A percentile compares a stretch with the other conserved stretches of the same genome.
Conservation (phyloP, 1,284 basidiomycete species). For the Irpex rosettiformis region DNA sequence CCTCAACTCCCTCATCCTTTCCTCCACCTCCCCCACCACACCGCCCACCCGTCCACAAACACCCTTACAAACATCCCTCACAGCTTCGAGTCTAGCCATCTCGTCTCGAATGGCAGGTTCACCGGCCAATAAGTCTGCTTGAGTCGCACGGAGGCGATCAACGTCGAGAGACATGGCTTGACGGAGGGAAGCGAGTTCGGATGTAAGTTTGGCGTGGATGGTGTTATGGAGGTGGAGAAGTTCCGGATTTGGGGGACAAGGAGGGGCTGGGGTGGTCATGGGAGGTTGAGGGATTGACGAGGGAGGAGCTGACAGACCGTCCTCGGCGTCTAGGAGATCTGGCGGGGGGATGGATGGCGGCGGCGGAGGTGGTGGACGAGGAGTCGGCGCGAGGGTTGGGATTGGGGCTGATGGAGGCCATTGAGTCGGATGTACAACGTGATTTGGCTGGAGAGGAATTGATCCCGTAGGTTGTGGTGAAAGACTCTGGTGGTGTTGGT, state of each 20-base stretch:
- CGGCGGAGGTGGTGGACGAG: constrained; percentile 24
- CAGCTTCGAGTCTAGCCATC: constrained; percentile 91
- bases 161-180: constrained; percentile 67
- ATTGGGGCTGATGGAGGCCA: constrained; percentile 12
- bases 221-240: constrained; percentile 81
- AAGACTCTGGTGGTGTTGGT: constrained; percentile 8
- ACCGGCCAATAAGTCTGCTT: constrained; percentile 82
- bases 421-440: neutral
- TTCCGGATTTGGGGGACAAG: constrained; percentile 87
- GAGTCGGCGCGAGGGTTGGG: constrained; percentile 23
- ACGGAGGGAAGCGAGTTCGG: constrained; percentile 66
- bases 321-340: constrained; percentile 36
- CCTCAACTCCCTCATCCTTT: constrained; percentile 66
- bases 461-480: neutral
- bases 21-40: constrained; percentile 63
- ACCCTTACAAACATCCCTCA: constrained; percentile 85
- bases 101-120: constrained; percentile 94
- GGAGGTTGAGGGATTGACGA: constrained; percentile 16
- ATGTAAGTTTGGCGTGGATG: constrained; percentile 72
- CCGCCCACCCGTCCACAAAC: constrained; percentile 68
- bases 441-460: neutral
- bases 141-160: constrained; percentile 75
- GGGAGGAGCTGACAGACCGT: constrained; percentile 20
- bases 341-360: constrained; percentile 28
- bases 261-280: constrained; percentile 57